Evolutionary conservation across 805 yeast species (phyloP).

Genomic region (Kregervanrija pseudodelftensis): DNA sequence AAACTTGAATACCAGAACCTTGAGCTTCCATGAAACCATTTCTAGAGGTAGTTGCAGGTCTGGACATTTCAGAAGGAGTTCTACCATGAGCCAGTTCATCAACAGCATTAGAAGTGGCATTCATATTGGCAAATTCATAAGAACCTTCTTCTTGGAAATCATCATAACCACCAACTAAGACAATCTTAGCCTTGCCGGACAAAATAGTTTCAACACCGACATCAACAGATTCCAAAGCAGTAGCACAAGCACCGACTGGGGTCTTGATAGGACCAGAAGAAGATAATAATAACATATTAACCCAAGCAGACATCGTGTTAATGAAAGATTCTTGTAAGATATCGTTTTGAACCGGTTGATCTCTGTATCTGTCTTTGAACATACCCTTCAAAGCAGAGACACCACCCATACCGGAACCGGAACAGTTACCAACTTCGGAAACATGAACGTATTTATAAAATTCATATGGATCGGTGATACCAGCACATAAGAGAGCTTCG

Average conservation of each 20-base stretch:
- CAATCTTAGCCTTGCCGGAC: conserved; percentile 91
- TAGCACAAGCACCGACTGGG: conserved; percentile 99
- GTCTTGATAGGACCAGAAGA: conserved; percentile 99
- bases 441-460: conserved; percentile 97
- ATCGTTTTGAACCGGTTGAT: conserved; percentile 94
- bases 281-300: conserved; percentile 92
- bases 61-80: conserved; percentile 97
- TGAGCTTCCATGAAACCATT: conserved; percentile 99
- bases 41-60: conserved; percentile 96
- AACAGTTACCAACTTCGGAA: conserved; percentile 97
- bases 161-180: conserved; percentile 98
- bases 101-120: conserved; percentile 87
- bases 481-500: conserved; percentile 89
- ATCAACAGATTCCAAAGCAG: conserved; percentile 96
- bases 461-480: conserved; percentile 98
- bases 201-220: conserved; percentile 90
- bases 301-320: conserved; percentile 99
- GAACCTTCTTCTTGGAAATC: conserved; percentile 99
- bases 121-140: conserved; percentile 96
- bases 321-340: conserved; percentile 96
- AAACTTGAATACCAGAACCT: conserved; percentile 97
- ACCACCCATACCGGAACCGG: conserved; percentile 99
- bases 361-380: conserved; percentile 93
- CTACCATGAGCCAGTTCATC: conserved; percentile 93
- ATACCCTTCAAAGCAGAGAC: conserved; percentile 93